phyloP scores from a whole-genome alignment of 73 alveolate genomes.

The Paramecium sexaurelia region DNA sequence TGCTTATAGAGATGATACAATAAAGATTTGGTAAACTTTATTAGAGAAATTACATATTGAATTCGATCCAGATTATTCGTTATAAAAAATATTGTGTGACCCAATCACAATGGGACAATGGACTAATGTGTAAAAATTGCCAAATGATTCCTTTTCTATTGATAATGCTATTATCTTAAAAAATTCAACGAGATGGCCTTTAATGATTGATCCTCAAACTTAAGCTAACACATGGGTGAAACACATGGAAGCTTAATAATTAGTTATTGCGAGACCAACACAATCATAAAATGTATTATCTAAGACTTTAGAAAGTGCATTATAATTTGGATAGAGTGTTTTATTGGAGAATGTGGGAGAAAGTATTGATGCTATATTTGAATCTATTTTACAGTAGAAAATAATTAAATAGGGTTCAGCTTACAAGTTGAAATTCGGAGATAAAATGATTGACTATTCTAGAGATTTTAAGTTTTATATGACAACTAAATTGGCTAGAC shows the following conservation, averaged over 20 bases:
- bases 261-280: constrained; percentile 83
- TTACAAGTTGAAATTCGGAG: constrained; percentile 86
- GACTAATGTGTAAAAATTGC: constrained; percentile 92
- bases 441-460: constrained; percentile 86
- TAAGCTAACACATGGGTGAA: constrained; percentile 98
- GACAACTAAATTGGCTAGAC: constrained; percentile 99
- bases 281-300: constrained; percentile 83
- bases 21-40: constrained; percentile 89
- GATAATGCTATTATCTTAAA: constrained; percentile 98
- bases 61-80: constrained; percentile 73
- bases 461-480: constrained; percentile 94
- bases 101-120: constrained; percentile 98
- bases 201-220: constrained; percentile 99
- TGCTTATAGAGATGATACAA: constrained; percentile 95
- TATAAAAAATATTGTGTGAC: constrained; percentile 95
- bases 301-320: constrained; percentile 86
- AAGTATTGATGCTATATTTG: constrained; percentile 90
- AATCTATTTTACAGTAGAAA: constrained; percentile 93
- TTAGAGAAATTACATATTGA: constrained; percentile 70
- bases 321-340: constrained; percentile 94
- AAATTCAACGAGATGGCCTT: constrained; percentile 98
- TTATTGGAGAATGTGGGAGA: constrained; percentile 98
- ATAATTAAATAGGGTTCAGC: constrained; percentile 91
- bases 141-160: constrained; percentile 95
- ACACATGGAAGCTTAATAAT: constrained; percentile 82